phyloP scores from a whole-genome alignment of 2,329 filamentous ascomycete species.

The Emmonsiellopsis sp. region DNA sequence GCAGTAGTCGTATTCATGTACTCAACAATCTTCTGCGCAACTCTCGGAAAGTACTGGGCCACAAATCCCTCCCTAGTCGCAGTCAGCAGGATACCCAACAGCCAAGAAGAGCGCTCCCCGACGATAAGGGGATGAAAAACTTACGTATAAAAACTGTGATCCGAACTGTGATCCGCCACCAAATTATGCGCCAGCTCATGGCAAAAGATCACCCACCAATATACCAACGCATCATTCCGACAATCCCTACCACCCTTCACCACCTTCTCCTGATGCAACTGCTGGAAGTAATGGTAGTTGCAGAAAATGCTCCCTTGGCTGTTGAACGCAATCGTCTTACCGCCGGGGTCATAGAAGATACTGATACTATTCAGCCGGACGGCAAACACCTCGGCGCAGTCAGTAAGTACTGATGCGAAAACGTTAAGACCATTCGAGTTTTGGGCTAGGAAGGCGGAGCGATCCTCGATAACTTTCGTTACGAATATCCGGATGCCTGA shows the following conservation, averaged over 20 bases:
- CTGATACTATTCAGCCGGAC: conserved; percentile 63
- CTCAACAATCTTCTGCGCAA: conserved; percentile 48
- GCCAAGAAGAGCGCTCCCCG: too few species aligned
- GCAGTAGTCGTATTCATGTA: neutral
- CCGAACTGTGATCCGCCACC: conserved; percentile 64
- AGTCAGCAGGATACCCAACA: neutral
- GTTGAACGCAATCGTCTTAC: conserved; percentile 89
- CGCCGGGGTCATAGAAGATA: conserved; percentile 74
- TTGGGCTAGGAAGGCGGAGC: conserved; percentile 50
- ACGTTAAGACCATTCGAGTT: conserved; percentile 56
- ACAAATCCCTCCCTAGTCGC: conserved; percentile 62
- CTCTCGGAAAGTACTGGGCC: conserved; percentile 64
- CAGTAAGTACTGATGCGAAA: conserved; percentile 61
- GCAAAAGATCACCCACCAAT: conserved; percentile 94
- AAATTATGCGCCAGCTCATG: conserved; percentile 96
- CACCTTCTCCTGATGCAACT: conserved; percentile 58
- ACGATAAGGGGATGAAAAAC: too few species aligned
- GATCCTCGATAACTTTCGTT: conserved; percentile 44
- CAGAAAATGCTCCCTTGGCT: conserved; percentile 80
- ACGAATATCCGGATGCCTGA: conserved; percentile 69
- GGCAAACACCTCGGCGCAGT: conserved; percentile 63
- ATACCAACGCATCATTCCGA: conserved; percentile 62
- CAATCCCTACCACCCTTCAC: conserved; percentile 23
- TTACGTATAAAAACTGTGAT: conserved; percentile 69
- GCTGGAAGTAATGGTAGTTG: conserved; percentile 79